Conservation (phyloP, 257 asterid species). For the Leonotis leonurus region DNA sequence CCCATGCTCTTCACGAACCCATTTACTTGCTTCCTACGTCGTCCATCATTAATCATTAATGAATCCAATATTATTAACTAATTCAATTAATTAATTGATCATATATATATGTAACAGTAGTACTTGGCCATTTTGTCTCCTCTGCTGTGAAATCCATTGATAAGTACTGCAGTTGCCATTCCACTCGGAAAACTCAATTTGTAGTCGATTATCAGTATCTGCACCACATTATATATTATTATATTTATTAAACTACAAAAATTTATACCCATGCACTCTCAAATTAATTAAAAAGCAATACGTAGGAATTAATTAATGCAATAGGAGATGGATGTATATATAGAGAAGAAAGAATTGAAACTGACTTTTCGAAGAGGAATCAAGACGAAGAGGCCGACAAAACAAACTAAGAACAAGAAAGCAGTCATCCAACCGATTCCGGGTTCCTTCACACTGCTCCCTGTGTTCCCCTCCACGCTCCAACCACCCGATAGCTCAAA, state of each 20-base stretch:
- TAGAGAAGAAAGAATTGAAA: too few species aligned
- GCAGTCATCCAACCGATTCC: conserved; percentile 76
- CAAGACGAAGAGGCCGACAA: conserved; percentile 74
- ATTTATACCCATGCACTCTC: too few species aligned
- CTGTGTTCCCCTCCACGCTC: conserved; percentile 42
- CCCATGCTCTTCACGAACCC: conserved; percentile 62
- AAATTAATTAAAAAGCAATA: too few species aligned
- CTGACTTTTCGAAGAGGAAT: conserved; percentile 82
- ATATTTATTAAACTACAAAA: too few species aligned
- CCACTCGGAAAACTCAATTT: conserved; percentile 88
- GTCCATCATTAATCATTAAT: too few species aligned
- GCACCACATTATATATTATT: conserved; percentile 1
- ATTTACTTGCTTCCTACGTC: conserved; percentile 62
- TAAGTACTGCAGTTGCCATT: conserved; percentile 86
- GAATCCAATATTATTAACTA: too few species aligned
- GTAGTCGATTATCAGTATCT: conserved; percentile 82
- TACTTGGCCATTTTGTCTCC: conserved; percentile 51
- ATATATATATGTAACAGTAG: too few species aligned
- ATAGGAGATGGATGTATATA: too few species aligned
- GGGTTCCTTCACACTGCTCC: conserved; percentile 58
- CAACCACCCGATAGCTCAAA: conserved; percentile 53
- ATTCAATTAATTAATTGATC: too few species aligned
- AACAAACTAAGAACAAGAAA: conserved; percentile 60
- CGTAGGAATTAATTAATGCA: too few species aligned
- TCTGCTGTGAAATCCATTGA: conserved; percentile 73